These are phyloP conservation scores for Candida coleopterorum DNA, from an alignment of 805 yeast species.

Conservation along the genomic window DNA sequence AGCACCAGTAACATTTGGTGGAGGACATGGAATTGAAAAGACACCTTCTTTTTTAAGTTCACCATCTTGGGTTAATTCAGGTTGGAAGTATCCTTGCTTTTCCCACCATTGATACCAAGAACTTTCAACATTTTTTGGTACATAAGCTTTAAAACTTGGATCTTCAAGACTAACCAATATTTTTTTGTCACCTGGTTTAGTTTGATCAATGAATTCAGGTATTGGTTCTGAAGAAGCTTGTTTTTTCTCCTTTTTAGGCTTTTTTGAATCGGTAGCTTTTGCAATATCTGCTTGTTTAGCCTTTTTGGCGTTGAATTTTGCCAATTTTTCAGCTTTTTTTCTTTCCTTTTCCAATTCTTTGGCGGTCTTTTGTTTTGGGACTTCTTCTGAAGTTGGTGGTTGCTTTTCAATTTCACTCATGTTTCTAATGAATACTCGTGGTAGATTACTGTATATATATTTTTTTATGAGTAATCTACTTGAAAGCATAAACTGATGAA, in stretches of 20 bases:
- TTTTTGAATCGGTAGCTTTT: conserved; percentile 30
- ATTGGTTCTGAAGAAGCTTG: conserved; percentile 35
- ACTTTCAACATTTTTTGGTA: conserved; percentile 87
- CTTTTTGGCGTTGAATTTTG: conserved; percentile 83
- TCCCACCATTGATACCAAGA: conserved; percentile 99
- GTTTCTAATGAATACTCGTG: background rate
- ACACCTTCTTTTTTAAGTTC: conserved; percentile 73
- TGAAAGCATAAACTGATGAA: conserved; percentile 13
- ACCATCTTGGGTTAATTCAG: conserved; percentile 75
- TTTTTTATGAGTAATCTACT: conserved; percentile 12
- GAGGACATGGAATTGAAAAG: conserved; percentile 96
- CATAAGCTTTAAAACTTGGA: conserved; percentile 90
- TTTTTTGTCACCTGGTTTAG: conserved; percentile 89
- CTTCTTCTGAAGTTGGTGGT: conserved; percentile 11
- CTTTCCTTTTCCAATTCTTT: conserved; percentile 83
- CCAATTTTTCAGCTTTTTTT: conserved; percentile 82
- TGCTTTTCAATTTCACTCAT: conserved; percentile 13
- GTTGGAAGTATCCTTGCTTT: conserved; percentile 80
- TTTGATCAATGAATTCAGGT: conserved; percentile 83
- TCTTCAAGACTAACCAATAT: conserved; percentile 81
- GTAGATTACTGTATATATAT: conserved; percentile 6
- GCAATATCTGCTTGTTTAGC: conserved; percentile 36
- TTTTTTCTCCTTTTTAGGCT: conserved; percentile 66
- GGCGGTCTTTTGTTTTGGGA: conserved; percentile 55
- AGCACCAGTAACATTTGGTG: conserved; percentile 99